phyloP scores from a whole-genome alignment of 1,284 basidiomycete genomes.

The Sparassis latifolia region DNA sequence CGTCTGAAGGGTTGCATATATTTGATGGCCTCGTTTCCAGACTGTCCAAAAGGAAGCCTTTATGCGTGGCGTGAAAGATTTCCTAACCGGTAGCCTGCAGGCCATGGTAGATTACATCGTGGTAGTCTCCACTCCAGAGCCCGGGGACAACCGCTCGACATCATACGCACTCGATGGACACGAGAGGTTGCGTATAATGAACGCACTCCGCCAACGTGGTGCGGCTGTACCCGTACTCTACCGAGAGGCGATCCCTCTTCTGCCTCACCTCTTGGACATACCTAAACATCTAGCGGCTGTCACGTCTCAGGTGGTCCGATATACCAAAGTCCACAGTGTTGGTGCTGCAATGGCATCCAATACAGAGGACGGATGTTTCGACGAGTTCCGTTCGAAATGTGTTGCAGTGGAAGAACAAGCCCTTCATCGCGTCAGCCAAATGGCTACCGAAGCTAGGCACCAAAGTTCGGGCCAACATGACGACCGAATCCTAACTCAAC shows the following conservation, averaged over 20 bases:
- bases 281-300: conserved; percentile 68
- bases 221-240: conserved; percentile 47
- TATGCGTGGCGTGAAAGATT: conserved; percentile 65
- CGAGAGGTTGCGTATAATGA: conserved; percentile 47
- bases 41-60: conserved; percentile 63
- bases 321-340: conserved; percentile 23
- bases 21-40: conserved; percentile 25
- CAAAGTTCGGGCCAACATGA: conserved; percentile 12
- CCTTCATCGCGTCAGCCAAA: conserved; percentile 49
- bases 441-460: conserved; percentile 29
- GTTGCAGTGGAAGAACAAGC: conserved; percentile 71
- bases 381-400: conserved; percentile 38
- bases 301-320: conserved; percentile 65
- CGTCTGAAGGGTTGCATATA: not conserved
- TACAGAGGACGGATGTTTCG: conserved; percentile 14
- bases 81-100: conserved; percentile 49
- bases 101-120: conserved; percentile 73
- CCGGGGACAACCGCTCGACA: conserved; percentile 25
- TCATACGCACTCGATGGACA: conserved; percentile 35
- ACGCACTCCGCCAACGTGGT: conserved; percentile 48
- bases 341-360: conserved; percentile 16
- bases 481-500: too few species aligned
- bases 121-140: conserved; percentile 54
- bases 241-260: conserved; percentile 61
- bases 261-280: conserved; percentile 66